These are phyloP conservation scores for Vaccinium corymbosum DNA, from an alignment of 148 eudicot genomes.

Conservation along the genomic window DNA sequence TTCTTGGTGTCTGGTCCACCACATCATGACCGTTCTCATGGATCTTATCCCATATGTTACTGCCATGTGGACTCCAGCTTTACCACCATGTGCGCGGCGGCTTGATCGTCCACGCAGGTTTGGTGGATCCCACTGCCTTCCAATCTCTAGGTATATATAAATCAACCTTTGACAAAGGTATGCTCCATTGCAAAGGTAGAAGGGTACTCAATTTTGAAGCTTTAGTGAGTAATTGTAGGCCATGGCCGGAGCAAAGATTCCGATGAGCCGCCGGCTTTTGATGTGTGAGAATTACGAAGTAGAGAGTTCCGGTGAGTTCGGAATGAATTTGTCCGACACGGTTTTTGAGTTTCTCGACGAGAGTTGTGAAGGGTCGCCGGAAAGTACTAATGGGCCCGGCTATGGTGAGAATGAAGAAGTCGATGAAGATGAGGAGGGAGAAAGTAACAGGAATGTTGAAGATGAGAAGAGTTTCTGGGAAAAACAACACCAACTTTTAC, in stretches of 20 bases:
- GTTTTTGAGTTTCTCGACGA: constrained; percentile 51
- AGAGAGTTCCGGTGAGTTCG: constrained; percentile 30
- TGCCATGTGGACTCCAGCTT: constrained; percentile 21
- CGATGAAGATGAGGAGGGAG: constrained; percentile 25
- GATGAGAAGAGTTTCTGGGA: constrained; percentile 55
- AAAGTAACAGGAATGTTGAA: constrained; percentile 16
- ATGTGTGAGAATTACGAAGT: constrained; percentile 7
- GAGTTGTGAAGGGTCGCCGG: constrained; percentile 23
- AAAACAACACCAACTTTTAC: constrained; percentile 33
- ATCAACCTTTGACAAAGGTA: neutral
- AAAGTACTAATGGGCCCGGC: constrained; percentile 26
- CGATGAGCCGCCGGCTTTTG: constrained; percentile 31
- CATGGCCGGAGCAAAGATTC: constrained; percentile 34
- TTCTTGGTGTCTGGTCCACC: constrained; percentile 50
- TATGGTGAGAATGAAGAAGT: constrained; percentile 14
- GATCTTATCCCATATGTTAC: neutral
- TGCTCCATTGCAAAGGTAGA: neutral
- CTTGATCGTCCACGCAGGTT: constrained; percentile 29
- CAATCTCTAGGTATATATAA: neutral
- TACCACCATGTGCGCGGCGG: constrained; percentile 42
- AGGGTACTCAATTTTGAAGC: neutral
- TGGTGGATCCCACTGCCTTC: neutral
- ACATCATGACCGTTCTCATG: neutral
- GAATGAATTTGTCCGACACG: constrained; percentile 45
- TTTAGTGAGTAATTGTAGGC: constrained; percentile 14